Evolutionary conservation across 2,329 filamentous ascomycete genomes (phyloP).

Genomic region (Neocatenulostroma microsporum): DNA sequence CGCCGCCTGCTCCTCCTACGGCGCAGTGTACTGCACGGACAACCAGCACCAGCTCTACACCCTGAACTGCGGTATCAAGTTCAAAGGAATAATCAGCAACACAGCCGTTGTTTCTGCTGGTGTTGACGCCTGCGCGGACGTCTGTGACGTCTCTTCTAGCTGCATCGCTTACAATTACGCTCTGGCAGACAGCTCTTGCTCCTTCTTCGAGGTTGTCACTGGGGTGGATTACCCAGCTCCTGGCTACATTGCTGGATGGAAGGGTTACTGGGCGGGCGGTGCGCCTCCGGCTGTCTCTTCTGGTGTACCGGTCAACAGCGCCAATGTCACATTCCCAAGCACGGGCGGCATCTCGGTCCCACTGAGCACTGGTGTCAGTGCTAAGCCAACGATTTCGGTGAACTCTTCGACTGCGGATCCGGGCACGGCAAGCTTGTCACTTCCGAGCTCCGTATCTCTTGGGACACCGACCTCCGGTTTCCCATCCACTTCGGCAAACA

Average conservation of each 20-base stretch:
- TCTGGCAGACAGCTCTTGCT: background rate
- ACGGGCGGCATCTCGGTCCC: too few relatives aligned
- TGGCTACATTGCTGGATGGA: constrained; percentile 1
- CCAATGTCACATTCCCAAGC: background rate
- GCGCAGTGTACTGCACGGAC: constrained; percentile 4
- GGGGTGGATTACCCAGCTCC: constrained; percentile 6
- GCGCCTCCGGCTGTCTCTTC: background rate
- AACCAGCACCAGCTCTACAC: constrained; percentile 5
- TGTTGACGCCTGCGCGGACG: constrained; percentile 1
- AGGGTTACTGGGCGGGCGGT: constrained; percentile 5
- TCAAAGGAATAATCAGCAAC: background rate
- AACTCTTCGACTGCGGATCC: background rate
- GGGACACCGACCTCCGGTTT: background rate
- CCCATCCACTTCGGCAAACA: background rate
- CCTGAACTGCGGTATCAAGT: constrained; percentile 5
- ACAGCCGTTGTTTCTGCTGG: background rate
- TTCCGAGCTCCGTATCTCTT: background rate
- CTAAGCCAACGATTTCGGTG: background rate
- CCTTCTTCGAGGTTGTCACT: background rate
- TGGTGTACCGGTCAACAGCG: background rate
- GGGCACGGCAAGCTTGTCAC: too few relatives aligned
- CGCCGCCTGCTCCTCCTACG: background rate
- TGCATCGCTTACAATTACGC: constrained; percentile 5
- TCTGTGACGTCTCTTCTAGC: constrained; percentile 1
- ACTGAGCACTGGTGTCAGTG: background rate